phyloP scores from a whole-genome alignment of 2,329 filamentous ascomycete species.

The Colletotrichum echinochloae region DNA sequence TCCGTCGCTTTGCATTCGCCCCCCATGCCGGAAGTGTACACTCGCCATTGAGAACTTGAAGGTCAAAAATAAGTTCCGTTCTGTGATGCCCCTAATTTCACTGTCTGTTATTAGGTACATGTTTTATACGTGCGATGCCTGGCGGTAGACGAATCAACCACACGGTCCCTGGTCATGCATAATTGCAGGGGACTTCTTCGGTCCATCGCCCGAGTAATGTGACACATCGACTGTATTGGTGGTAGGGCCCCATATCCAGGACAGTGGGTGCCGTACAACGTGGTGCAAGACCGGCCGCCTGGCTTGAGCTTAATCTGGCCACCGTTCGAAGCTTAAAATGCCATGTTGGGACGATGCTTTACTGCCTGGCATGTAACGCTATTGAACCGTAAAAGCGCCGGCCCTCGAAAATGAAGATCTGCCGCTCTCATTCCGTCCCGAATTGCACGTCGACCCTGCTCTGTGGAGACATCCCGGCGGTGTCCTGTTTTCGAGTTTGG shows the following conservation, averaged over 20 bases:
- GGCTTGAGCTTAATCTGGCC: not conserved
- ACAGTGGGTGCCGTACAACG: not conserved
- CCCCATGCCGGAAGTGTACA: too few relatives aligned
- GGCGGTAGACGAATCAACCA: not conserved
- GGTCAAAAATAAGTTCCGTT: too few relatives aligned
- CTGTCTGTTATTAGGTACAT: too few relatives aligned
- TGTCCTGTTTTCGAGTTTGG: not conserved
- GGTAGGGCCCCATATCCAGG: not conserved
- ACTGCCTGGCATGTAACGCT: not conserved
- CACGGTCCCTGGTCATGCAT: not conserved
- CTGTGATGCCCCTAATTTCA: too few relatives aligned
- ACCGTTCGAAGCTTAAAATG: not conserved
- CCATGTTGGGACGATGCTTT: not conserved
- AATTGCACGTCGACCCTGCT: not conserved
- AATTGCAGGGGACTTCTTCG: not conserved
- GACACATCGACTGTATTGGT: too few relatives aligned
- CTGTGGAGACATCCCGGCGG: not conserved
- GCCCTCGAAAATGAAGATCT: not conserved
- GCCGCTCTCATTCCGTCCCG: too few relatives aligned
- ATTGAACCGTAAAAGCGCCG: too few relatives aligned
- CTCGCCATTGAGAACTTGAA: too few relatives aligned
- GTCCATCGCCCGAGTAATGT: not conserved
- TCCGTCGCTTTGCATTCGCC: too few relatives aligned
- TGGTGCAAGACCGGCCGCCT: too few relatives aligned
- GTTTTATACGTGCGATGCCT: not conserved